phyloP scores from a whole-genome alignment of 176 grass and related monocot species.

The Raddia distichophylla region DNA sequence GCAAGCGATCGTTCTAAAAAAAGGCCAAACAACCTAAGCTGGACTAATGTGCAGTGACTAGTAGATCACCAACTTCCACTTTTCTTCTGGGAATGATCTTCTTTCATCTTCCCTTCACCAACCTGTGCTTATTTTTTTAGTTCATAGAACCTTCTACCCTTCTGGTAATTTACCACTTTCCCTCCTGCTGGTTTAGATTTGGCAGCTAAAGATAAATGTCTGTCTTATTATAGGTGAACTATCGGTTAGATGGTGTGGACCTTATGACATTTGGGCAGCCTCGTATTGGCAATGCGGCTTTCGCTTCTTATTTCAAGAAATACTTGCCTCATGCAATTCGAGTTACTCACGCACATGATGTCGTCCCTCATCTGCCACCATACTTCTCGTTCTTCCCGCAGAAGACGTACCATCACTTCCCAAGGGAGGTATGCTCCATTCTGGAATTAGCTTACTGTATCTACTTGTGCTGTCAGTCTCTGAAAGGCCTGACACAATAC shows the following conservation, averaged over 20 bases:
- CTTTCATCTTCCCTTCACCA: constrained; percentile 12
- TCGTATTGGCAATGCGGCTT: constrained; percentile 82
- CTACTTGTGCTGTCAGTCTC: not conserved
- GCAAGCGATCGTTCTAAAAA: not conserved
- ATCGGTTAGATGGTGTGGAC: constrained; percentile 59
- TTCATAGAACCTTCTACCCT: not conserved
- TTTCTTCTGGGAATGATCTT: not conserved
- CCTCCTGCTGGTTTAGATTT: constrained; percentile 6
- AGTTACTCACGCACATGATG: constrained; percentile 79
- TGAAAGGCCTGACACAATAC: not conserved
- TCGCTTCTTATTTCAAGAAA: constrained; percentile 80
- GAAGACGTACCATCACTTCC: constrained; percentile 96
- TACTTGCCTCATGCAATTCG: constrained; percentile 72
- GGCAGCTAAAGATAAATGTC: constrained; percentile 2
- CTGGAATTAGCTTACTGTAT: not conserved
- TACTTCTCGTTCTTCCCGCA: constrained; percentile 77
- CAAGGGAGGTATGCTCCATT: constrained; percentile 68
- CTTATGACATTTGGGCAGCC: constrained; percentile 90
- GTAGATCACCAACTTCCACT: not conserved
- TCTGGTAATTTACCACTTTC: not conserved
- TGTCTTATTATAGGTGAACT: constrained; percentile 63
- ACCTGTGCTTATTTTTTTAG: not conserved
- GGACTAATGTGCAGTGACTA: not conserved
- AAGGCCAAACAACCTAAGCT: not conserved
- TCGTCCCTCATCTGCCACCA: constrained; percentile 88